phyloP scores from a whole-genome alignment of 768 basidiomycete genomes.

The Suillus discolor region DNA sequence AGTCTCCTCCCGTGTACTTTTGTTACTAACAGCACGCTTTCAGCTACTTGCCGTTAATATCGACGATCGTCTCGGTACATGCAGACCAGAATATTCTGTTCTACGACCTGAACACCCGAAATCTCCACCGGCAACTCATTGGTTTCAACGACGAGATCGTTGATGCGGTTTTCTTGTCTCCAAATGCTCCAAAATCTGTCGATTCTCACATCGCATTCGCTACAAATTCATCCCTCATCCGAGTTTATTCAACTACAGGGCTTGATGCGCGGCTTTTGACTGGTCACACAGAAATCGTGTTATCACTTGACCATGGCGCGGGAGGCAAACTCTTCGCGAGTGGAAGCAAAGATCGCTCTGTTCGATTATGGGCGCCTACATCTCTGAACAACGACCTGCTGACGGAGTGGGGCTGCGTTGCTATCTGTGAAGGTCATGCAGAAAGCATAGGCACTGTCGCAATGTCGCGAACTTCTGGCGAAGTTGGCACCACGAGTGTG shows the following conservation, averaged over 20 bases:
- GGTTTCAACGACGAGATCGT: conserved; percentile 99
- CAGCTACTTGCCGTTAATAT: conserved; percentile 70
- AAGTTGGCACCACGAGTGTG: conserved; percentile 13
- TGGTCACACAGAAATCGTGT: conserved; percentile 90
- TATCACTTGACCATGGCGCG: conserved; percentile 73
- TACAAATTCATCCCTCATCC: conserved; percentile 96
- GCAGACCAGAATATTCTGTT: conserved; percentile 97
- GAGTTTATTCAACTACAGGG: conserved; percentile 76
- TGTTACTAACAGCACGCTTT: conserved; percentile 19
- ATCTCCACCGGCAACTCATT: conserved; percentile 78
- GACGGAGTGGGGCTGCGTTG: conserved; percentile 64
- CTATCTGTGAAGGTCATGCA: conserved; percentile 89
- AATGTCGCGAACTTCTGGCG: conserved; percentile 59
- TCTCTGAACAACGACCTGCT: conserved; percentile 12
- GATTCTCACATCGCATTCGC: conserved; percentile 89
- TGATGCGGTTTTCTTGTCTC: conserved; percentile 77
- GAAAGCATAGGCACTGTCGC: conserved; percentile 92
- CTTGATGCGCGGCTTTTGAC: conserved; percentile 85
- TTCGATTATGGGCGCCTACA: conserved; percentile 73
- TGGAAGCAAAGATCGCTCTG: conserved; percentile 91
- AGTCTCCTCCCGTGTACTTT: conserved; percentile 1
- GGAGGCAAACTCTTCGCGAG: conserved; percentile 79
- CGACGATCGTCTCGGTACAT: conserved; percentile 79
- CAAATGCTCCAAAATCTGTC: conserved; percentile 24
- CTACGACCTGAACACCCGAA: conserved; percentile 71